phyloP scores from a whole-genome alignment of 164 flowering plant species.

The Malania oleifera region DNA sequence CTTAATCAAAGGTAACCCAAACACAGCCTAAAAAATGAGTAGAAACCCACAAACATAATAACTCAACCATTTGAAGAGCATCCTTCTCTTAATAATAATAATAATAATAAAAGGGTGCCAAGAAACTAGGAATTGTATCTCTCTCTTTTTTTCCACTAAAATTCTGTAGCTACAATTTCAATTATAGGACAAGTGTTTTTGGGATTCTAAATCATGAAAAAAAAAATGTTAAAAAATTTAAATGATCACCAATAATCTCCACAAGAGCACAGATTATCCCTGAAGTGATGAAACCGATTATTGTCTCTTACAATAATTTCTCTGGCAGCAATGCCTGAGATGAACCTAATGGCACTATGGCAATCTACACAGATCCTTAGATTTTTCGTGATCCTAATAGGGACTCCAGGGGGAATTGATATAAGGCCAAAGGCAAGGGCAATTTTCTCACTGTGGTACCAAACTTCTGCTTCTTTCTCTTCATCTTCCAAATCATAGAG shows the following conservation, averaged over 20 bases:
- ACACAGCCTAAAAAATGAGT: too few relatives aligned
- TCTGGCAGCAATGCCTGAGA: slow-evolving; percentile 52
- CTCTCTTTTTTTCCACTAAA: too few relatives aligned
- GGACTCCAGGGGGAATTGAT: slow-evolving; percentile 52
- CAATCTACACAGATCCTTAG: slow-evolving; percentile 81
- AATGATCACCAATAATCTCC: slow-evolving; percentile 71
- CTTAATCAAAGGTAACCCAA: too few relatives aligned
- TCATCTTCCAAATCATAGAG: slow-evolving; percentile 77
- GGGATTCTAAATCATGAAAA: too few relatives aligned
- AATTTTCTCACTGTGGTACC: slow-evolving; percentile 75
- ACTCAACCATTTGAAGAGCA: too few relatives aligned
- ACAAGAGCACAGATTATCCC: slow-evolving; percentile 58
- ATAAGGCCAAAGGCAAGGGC: slow-evolving; percentile 78
- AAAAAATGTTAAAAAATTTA: not conserved
- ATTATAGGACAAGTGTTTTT: too few relatives aligned
- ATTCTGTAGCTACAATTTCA: too few relatives aligned
- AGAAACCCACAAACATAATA: too few relatives aligned
- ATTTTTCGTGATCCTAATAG: slow-evolving; percentile 76
- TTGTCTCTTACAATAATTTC: slow-evolving; percentile 78
- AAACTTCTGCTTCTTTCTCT: slow-evolving; percentile 65
- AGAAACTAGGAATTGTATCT: too few relatives aligned
- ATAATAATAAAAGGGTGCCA: too few relatives aligned
- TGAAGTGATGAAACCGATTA: slow-evolving; percentile 61
- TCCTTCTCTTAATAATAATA: too few relatives aligned
- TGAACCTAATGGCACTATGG: slow-evolving; percentile 63